Percentiles rank a stretch among this genome's conserved stretches.
phyloP scores from a whole-genome alignment of 768 basidiomycete genomes.

The Favolaschia claudopus region DNA sequence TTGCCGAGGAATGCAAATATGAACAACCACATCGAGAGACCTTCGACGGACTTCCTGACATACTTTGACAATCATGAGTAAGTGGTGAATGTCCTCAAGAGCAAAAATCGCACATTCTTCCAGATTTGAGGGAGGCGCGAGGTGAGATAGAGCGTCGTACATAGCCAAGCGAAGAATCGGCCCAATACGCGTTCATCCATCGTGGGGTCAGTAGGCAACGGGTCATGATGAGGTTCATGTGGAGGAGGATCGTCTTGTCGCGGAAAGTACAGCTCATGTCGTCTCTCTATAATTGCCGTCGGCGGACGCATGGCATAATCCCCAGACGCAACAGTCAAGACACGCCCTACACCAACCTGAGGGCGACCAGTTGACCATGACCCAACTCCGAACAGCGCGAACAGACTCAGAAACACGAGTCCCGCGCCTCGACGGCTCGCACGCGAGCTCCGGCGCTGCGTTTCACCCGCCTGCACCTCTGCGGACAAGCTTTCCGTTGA shows the following conservation, averaged over 20 bases:
- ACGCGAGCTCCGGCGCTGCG: constrained; percentile 57
- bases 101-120: constrained; percentile 84
- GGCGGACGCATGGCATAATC: constrained; percentile 12
- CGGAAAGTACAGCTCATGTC: constrained; percentile 1
- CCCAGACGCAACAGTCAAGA: constrained; percentile 44
- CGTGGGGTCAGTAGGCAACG: constrained; percentile 22
- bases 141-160: constrained; percentile 92
- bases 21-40: constrained; percentile 93
- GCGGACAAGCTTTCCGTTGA: constrained; percentile 33
- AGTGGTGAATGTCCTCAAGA: background rate
- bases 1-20: constrained; percentile 95
- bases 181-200: constrained; percentile 75
- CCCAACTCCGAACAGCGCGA: constrained; percentile 76
- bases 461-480: constrained; percentile 31
- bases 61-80: constrained; percentile 58
- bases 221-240: constrained; percentile 32
- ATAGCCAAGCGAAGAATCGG: constrained; percentile 92
- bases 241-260: constrained; percentile 20
- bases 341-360: constrained; percentile 52
- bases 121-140: constrained; percentile 97
- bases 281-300: constrained; percentile 5
- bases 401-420: constrained; percentile 83
- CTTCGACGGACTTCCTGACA: constrained; percentile 91
- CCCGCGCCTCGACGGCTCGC: constrained; percentile 75
- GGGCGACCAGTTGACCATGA: constrained; percentile 46